Evolutionary conservation across 2,329 filamentous ascomycete species (phyloP), one percentile per base, ranked within the genome.

Genomic region (Coccinonectria pachysandricola): DNA sequence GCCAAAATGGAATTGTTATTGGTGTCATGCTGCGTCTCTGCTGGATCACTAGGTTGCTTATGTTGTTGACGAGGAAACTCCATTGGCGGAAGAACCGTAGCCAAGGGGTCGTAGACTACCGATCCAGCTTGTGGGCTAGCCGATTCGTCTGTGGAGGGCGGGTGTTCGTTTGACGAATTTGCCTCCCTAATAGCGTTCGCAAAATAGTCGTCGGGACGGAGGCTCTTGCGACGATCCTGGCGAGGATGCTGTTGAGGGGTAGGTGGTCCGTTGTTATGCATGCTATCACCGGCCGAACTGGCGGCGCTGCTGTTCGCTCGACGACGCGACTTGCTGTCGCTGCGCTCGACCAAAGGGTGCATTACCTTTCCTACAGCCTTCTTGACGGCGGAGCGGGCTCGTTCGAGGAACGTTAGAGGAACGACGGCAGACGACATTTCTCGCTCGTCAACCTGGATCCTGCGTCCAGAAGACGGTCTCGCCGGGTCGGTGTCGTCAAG

Each of bases 401-500:
- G 78, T 48, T 94, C 84, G 12, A 96, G 66, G 36, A 95, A 75
- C 6, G 80, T 87, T 26, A 95, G 74, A 18, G 87, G 87, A 10
- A 93, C 79, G 29, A 98, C 91, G 30, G 91, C 91, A 29, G 76
- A 74, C 23, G 85, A 87, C 45, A 98, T 75, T 56, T 98, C 91
- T 47, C 77, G 77, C 40, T 84, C 85, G 32, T 93, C 87, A 24
- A 96, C 84, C 52, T 95, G 79, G 44, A 98, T 96, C 54, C 76
- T 85, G 49, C 80, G 77, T 39, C 85, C 86, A 30, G 82, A 74
- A 16, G 76, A 79, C 33, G 79, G 79, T 18, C 78, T 71, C 19
- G 75, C 77, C 2, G 87, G 86, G 46, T 96, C 88, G 1, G 87
- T 94, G 37, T 93, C 85, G 43, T 94, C 85, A n/a, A 95, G 72